phyloP scores from a whole-genome alignment of 2,329 filamentous ascomycete genomes.

The Parastagonospora nodorum region DNA sequence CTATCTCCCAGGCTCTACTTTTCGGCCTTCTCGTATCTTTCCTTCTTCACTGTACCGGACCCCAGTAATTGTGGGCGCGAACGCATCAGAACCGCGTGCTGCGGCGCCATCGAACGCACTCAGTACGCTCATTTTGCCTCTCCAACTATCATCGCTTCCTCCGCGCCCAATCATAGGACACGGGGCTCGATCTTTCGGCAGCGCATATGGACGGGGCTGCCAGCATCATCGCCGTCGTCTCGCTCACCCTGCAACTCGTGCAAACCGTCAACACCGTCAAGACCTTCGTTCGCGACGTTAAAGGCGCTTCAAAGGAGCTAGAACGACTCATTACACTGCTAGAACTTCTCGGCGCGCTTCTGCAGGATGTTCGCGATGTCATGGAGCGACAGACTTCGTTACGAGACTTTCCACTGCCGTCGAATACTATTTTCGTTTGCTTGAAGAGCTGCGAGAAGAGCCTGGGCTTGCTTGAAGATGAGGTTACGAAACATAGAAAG shows the following conservation, averaged over 20 bases:
- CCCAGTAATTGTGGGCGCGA: no score
- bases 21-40: no score
- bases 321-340: slow-evolving; percentile 10
- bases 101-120: no score
- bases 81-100: no score
- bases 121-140: no score
- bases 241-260: slow-evolving; percentile 18
- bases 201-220: slow-evolving; percentile 6
- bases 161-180: no score
- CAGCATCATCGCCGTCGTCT: slow-evolving; percentile 20
- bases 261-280: slow-evolving; percentile 10
- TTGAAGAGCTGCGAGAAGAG: slow-evolving; percentile 13
- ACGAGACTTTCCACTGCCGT: slow-evolving; percentile 8
- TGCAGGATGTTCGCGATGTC: slow-evolving; percentile 7
- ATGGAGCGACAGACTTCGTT: slow-evolving; percentile 4
- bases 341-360: slow-evolving; percentile 5
- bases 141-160: no score
- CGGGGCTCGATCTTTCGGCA: no score
- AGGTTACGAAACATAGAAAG: slow-evolving; percentile 1
- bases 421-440: slow-evolving; percentile 10
- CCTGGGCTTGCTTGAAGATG: slow-evolving; percentile 5
- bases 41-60: no score
- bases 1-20: no score
- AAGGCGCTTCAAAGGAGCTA: slow-evolving; percentile 17
- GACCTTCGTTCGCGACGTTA: slow-evolving; percentile 10